phyloP scores from a whole-genome alignment of 1,139 yeast species.

The Diutina mesorugosa region DNA sequence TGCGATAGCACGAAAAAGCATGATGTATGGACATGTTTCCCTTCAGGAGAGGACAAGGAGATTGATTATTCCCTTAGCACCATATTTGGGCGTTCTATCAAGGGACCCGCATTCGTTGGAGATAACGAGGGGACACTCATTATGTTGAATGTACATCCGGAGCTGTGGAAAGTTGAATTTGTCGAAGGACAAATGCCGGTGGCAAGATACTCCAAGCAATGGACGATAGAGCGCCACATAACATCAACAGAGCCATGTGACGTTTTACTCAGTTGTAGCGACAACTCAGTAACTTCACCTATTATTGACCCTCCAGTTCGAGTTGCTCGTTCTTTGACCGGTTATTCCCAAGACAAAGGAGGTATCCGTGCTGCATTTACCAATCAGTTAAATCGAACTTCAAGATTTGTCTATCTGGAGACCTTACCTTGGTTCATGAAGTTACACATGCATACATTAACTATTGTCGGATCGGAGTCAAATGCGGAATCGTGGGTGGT shows the following conservation, averaged over 20 bases:
- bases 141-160: conserved; percentile 28
- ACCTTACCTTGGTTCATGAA: conserved; percentile 92
- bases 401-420: conserved; percentile 54
- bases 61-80: conserved; percentile 45
- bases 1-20: conserved; percentile 49
- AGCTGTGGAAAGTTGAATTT: conserved; percentile 31
- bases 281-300: conserved; percentile 21
- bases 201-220: background rate
- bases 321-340: conserved; percentile 81
- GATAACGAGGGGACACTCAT: conserved; percentile 22
- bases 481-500: conserved; percentile 8
- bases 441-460: conserved; percentile 60
- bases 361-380: conserved; percentile 70
- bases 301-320: conserved; percentile 45
- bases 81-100: conserved; percentile 55
- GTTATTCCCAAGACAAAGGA: conserved; percentile 84
- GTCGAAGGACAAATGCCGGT: conserved; percentile 5
- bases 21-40: conserved; percentile 64
- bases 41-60: conserved; percentile 43
- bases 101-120: conserved; percentile 48
- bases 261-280: conserved; percentile 16
- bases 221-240: background rate
- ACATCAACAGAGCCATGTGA: background rate
- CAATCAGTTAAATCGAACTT: conserved; percentile 35
- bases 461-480: background rate